Conservation (phyloP, 257 asterid species). For the Petunia secreta region DNA sequence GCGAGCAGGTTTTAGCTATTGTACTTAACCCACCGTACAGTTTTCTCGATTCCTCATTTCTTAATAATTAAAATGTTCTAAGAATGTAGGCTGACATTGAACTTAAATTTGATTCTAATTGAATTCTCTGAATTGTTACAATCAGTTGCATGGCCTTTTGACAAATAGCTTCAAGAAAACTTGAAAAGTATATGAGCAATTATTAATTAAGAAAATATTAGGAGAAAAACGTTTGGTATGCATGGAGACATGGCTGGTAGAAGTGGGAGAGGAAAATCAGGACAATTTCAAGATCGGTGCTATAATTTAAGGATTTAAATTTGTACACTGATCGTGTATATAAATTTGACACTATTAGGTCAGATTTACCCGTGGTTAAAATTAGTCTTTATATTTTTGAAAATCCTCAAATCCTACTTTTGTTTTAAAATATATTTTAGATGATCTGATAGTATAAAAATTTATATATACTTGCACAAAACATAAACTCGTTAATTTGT, state of each 20-base stretch:
- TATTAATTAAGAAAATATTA: background rate
- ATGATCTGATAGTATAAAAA: no score
- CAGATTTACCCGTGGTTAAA: no score
- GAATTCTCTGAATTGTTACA: background rate
- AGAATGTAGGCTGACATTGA: slow-evolving; percentile 9
- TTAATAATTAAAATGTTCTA: background rate
- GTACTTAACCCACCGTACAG: slow-evolving; percentile 3
- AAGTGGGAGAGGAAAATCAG: background rate
- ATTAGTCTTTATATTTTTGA: no score
- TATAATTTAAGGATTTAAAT: no score
- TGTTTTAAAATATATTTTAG: no score
- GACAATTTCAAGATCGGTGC: no score
- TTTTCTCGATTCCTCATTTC: background rate
- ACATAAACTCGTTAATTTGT: no score
- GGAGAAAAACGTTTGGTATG: slow-evolving; percentile 4
- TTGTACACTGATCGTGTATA: no score
- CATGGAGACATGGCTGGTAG: slow-evolving; percentile 2
- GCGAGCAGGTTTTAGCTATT: slow-evolving; percentile 22
- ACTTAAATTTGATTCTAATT: background rate
- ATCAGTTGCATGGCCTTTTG: background rate
- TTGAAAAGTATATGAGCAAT: background rate
- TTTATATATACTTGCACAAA: no score
- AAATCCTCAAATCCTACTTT: no score
- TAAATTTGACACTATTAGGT: no score
- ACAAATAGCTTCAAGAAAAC: background rate